Percentiles rank a stretch among this genome's conserved stretches.
phyloP scores from a whole-genome alignment of 176 grass and related monocot species.

The Lolium multiflorum region DNA sequence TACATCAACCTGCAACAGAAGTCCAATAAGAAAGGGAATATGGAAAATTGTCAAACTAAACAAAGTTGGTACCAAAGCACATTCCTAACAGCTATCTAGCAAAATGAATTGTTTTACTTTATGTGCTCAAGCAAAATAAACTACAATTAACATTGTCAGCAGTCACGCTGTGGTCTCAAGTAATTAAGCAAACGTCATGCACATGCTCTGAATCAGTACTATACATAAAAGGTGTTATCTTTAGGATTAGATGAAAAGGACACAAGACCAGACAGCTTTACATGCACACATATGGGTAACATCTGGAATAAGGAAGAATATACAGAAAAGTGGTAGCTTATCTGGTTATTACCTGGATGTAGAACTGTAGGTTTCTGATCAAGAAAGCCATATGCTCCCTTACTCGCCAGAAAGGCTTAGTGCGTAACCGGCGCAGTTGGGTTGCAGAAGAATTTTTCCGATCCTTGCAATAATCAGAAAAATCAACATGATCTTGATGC shows the following conservation, averaged over 20 bases:
- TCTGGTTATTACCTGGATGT: conserved; percentile 78
- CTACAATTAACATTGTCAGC: neutral
- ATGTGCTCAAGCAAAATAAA: conserved; percentile 2
- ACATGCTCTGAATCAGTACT: neutral
- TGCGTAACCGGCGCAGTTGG: conserved; percentile 60
- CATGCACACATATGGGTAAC: neutral
- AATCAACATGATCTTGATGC: conserved; percentile 98
- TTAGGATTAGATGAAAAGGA: neutral
- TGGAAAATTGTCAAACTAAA: conserved; percentile 19
- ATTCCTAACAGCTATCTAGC: conserved; percentile 3
- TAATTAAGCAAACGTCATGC: conserved; percentile 20
- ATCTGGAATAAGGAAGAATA: neutral
- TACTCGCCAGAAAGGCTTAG: conserved; percentile 91
- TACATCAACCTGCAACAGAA: conserved; percentile 82
- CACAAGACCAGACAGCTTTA: neutral
- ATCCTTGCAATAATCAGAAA: conserved; percentile 85
- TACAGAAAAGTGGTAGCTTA: neutral
- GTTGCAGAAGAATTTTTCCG: conserved; percentile 63
- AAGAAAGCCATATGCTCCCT: conserved; percentile 99
- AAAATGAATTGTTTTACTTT: conserved; percentile 21
- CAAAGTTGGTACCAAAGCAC: conserved; percentile 27
- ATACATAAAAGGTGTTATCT: neutral
- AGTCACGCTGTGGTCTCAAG: neutral
- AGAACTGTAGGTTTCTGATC: conserved; percentile 97
- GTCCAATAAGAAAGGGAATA: neutral